Evolutionary conservation across 2,329 filamentous ascomycete genomes (phyloP).

Genomic region (Pseudogymnoascus sp.): DNA sequence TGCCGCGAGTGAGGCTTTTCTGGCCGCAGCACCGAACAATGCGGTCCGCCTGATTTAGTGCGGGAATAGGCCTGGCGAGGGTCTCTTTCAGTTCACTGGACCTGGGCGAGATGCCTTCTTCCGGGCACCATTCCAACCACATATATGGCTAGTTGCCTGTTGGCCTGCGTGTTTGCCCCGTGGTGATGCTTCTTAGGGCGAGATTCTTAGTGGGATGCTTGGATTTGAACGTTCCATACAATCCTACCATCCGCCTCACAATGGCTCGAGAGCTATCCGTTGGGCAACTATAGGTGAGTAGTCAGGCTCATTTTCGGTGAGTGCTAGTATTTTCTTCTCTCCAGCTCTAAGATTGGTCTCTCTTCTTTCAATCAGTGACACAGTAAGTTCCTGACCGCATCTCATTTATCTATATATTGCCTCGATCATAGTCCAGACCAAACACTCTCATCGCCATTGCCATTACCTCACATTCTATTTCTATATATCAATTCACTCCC

Average conservation of each 20-base stretch:
- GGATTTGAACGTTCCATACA: not conserved
- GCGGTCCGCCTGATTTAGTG: not conserved
- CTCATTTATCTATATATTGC: not conserved
- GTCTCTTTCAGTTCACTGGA: not conserved
- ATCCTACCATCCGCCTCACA: not conserved
- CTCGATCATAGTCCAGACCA: not conserved
- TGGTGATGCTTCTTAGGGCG: not conserved
- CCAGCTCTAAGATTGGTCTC: not conserved
- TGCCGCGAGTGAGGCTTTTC: not conserved
- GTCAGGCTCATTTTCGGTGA: not conserved
- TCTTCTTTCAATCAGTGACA: not conserved
- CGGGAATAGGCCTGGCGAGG: not conserved
- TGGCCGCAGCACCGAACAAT: not conserved
- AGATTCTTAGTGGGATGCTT: not conserved
- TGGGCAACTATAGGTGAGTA: not conserved
- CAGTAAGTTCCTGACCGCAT: not conserved
- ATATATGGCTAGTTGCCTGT: not conserved
- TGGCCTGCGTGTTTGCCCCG: not conserved
- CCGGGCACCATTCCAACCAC: not conserved
- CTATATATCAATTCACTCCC: not conserved
- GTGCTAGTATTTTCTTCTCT: not conserved
- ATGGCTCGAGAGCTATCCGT: not conserved
- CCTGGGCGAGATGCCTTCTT: not conserved
- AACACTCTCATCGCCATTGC: not conserved
- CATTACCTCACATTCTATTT: not conserved